These are phyloP conservation scores for Voacanga thouarsii DNA, from an alignment of 257 asterid species.

Conservation along the genomic window DNA sequence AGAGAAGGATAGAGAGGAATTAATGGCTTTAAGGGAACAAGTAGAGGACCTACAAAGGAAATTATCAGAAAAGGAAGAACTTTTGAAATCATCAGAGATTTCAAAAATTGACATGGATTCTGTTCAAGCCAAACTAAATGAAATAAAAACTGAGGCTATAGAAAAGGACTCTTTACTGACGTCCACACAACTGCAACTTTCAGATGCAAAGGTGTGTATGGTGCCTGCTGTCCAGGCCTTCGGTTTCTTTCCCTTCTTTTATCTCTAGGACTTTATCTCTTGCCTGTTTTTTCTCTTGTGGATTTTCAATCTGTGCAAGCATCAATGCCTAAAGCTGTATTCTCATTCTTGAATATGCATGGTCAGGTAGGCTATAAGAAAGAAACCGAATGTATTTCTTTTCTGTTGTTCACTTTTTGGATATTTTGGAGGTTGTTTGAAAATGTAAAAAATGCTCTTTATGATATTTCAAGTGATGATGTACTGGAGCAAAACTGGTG, in stretches of 20 bases:
- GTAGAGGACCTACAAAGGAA: conserved; percentile 67
- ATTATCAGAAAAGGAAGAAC: conserved; percentile 79
- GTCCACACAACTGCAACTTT: conserved; percentile 71
- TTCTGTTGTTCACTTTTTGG: neutral
- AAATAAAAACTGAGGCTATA: conserved; percentile 50
- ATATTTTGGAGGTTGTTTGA: neutral
- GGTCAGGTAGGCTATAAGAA: neutral
- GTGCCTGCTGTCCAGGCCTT: neutral
- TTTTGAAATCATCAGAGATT: conserved; percentile 58
- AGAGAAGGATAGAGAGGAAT: conserved; percentile 79
- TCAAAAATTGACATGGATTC: conserved; percentile 59
- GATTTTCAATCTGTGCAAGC: neutral
- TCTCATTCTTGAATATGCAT: neutral
- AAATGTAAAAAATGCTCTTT: neutral
- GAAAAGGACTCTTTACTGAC: conserved; percentile 67
- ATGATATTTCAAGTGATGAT: neutral
- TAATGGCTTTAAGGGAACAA: conserved; percentile 59
- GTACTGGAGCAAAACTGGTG: neutral
- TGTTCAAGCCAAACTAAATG: conserved; percentile 42
- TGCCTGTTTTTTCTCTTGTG: neutral
- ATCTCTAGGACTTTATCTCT: neutral
- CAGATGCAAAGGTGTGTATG: conserved; percentile 62
- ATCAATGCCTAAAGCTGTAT: neutral
- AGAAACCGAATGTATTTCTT: neutral
- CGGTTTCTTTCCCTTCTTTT: neutral